Conservation (phyloP, 352 stramenopile genomes). For the Phytopythium sindhum region DNA sequence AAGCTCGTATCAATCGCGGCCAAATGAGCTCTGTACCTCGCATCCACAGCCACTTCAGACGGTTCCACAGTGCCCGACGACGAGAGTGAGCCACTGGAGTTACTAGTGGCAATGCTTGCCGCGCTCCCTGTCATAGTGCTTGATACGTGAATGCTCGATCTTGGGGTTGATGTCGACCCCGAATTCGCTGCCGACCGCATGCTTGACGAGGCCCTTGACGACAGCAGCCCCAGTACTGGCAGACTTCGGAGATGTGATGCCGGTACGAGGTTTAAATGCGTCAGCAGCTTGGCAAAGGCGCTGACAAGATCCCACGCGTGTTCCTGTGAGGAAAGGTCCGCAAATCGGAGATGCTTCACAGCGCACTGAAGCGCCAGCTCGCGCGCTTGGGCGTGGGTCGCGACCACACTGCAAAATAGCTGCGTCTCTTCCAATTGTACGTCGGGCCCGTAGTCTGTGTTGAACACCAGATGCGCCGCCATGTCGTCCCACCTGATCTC, state of each 20-base stretch:
- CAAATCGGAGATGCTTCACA: constrained; percentile 26
- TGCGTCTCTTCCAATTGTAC: constrained; percentile 47
- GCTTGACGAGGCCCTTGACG: background rate
- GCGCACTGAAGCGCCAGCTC: constrained; percentile 43
- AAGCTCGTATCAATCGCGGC: constrained; percentile 53
- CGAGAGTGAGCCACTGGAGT: background rate
- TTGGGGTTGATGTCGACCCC: background rate
- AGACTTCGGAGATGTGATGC: constrained; percentile 5
- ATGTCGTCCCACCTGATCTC: constrained; percentile 61
- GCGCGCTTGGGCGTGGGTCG: constrained; percentile 23
- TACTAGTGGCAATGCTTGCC: background rate
- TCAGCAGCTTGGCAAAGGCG: constrained; percentile 26
- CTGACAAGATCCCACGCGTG: constrained; percentile 18
- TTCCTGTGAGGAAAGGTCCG: constrained; percentile 24
- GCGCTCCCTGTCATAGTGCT: background rate
- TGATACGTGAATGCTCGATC: background rate
- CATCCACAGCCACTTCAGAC: background rate
- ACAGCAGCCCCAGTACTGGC: no score
- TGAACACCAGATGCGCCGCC: constrained; percentile 38
- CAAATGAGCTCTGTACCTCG: constrained; percentile 23
- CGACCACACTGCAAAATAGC: constrained; percentile 60
- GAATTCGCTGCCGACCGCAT: background rate
- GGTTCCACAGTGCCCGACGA: no score
- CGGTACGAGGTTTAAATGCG: constrained; percentile 28
- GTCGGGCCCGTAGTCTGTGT: constrained; percentile 44